phyloP scores from a whole-genome alignment of 805 yeast genomes.

The Yarrowia bubula region DNA sequence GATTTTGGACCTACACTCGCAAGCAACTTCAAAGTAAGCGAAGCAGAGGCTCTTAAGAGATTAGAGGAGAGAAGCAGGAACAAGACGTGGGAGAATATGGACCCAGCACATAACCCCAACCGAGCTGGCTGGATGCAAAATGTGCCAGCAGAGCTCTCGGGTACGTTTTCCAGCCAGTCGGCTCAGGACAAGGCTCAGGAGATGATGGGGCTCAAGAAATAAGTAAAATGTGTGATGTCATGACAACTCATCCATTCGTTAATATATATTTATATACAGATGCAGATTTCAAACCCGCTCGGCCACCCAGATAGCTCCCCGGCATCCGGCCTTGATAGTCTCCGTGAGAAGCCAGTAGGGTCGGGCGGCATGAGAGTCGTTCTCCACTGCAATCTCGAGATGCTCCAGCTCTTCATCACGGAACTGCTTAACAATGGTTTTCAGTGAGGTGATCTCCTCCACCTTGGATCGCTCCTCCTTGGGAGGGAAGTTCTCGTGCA shows the following conservation, averaged over 20 bases:
- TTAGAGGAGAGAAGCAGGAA: neutral
- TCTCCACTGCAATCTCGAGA: constrained; percentile 84
- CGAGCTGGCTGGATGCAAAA: constrained; percentile 16
- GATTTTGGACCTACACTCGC: neutral
- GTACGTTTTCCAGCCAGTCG: neutral
- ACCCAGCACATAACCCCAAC: neutral
- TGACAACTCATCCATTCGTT: neutral
- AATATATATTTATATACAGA: neutral
- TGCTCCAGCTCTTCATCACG: constrained; percentile 96
- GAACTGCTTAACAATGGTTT: constrained; percentile 64
- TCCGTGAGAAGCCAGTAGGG: constrained; percentile 90
- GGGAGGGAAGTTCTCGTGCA: constrained; percentile 63
- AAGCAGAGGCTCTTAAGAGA: constrained; percentile 8
- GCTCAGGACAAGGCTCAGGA: constrained; percentile 3
- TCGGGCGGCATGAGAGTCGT: constrained; percentile 89
- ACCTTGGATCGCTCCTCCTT: constrained; percentile 33
- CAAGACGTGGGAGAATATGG: constrained; percentile 1
- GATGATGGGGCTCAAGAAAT: constrained; percentile 1
- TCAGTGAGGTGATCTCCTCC: constrained; percentile 58
- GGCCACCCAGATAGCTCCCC: constrained; percentile 87
- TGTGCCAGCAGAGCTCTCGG: neutral
- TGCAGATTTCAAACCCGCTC: constrained; percentile 58
- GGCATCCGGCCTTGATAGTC: constrained; percentile 75
- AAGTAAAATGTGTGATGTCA: neutral
- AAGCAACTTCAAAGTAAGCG: neutral